A percentile compares a stretch with the other conserved stretches of the same genome.
phyloP scores from a whole-genome alignment of 2,329 filamentous ascomycete species.

The Parascedosporium putredinis region DNA sequence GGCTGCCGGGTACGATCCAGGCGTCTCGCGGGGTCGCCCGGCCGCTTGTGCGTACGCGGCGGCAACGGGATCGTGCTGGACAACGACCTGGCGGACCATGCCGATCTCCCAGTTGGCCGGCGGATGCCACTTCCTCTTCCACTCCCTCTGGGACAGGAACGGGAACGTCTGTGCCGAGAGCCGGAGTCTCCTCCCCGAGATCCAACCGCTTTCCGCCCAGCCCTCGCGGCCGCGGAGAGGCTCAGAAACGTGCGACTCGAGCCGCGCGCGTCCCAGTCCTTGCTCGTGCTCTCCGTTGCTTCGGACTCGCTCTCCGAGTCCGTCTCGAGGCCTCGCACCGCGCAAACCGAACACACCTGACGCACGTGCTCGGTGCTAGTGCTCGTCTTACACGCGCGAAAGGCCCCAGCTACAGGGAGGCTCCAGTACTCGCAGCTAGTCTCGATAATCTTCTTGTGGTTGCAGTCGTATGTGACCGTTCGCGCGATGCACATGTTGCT shows the following conservation, averaged over 20 bases:
- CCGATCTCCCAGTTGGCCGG: background rate
- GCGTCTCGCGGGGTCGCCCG: background rate
- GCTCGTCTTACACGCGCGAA: background rate
- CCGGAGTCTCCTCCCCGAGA: too few species aligned
- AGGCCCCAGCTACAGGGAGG: background rate
- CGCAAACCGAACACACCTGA: background rate
- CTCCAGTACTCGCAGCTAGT: background rate
- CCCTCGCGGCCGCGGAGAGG: background rate
- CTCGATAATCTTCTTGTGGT: background rate
- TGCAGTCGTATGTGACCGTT: background rate
- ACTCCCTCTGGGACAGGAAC: background rate
- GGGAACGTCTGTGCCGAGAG: background rate
- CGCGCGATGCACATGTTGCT: background rate
- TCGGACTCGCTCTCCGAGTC: background rate
- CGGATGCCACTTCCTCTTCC: background rate
- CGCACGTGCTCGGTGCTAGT: background rate
- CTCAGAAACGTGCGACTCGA: background rate
- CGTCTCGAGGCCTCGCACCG: background rate
- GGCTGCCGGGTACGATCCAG: background rate
- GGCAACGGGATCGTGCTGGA: background rate
- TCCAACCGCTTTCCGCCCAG: background rate
- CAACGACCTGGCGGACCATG: background rate
- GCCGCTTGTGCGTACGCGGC: background rate
- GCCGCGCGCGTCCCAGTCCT: background rate
- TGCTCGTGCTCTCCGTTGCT: background rate